Conservation (phyloP, 495 filamentous ascomycete genomes). For the Talaromyces adpressus region DNA sequence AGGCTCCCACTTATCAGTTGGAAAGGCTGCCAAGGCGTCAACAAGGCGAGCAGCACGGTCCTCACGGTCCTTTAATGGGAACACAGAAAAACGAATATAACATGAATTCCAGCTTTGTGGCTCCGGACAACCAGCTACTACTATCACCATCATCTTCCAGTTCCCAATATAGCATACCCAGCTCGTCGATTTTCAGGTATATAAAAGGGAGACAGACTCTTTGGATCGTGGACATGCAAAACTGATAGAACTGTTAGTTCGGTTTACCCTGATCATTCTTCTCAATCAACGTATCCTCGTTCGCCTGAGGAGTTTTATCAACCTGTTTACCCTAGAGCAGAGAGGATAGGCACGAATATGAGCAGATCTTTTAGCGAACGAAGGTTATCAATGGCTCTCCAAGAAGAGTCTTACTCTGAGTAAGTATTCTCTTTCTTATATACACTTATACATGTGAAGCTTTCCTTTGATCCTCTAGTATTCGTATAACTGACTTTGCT, state of each 20-base stretch:
- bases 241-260: neutral
- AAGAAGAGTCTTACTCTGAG: neutral
- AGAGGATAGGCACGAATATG: neutral
- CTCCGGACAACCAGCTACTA: neutral
- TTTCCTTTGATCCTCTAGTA: neutral
- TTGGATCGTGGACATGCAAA: neutral
- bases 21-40: neutral
- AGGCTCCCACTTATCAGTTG: neutral
- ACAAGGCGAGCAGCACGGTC: conserved; percentile 1
- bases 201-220: neutral
- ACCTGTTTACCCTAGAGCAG: neutral
- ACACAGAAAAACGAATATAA: neutral
- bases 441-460: neutral
- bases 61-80: neutral
- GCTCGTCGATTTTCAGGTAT: neutral
- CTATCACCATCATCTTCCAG: neutral
- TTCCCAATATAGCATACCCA: neutral
- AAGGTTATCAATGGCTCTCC: neutral
- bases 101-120: neutral
- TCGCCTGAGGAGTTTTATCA: neutral
- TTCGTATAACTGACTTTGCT: neutral
- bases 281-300: neutral
- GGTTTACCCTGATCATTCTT: neutral
- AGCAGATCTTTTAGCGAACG: neutral
- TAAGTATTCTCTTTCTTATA: neutral